Conservation (phyloP, 192 early-diverging fungal genomes). For the Phlyctochytrium arcticum region DNA sequence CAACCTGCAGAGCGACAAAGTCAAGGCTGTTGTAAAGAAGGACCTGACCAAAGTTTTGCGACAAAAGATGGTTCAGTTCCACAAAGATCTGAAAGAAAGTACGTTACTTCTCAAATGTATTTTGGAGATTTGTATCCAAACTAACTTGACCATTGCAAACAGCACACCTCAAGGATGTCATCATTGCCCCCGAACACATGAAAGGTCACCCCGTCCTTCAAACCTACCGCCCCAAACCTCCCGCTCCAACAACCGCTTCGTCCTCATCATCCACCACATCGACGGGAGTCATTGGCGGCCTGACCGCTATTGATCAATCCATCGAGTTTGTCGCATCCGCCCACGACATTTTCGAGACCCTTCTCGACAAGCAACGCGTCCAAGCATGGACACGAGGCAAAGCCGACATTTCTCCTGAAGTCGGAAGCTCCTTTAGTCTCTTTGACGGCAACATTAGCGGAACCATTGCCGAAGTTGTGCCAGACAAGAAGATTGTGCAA, state of each 20-base stretch:
- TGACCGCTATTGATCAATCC: constrained; percentile 63
- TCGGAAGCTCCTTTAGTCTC: constrained; percentile 63
- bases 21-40: constrained; percentile 70
- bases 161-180: constrained; percentile 78
- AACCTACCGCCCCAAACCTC: constrained; percentile 49
- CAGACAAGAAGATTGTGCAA: constrained; percentile 73
- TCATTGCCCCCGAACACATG: constrained; percentile 66
- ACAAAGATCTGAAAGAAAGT: constrained; percentile 68
- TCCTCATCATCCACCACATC: constrained; percentile 6
- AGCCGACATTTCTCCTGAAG: constrained; percentile 58
- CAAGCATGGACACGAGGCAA: constrained; percentile 74
- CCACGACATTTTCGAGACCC: constrained; percentile 70
- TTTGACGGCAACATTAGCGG: constrained; percentile 91
- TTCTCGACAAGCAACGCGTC: constrained; percentile 73
- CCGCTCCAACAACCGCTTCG: constrained; percentile 22
- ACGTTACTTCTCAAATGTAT: not conserved
- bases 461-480: constrained; percentile 58
- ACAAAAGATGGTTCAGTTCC: constrained; percentile 59
- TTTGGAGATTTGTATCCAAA: not conserved
- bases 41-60: constrained; percentile 57
- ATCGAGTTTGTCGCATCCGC: constrained; percentile 83
- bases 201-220: constrained; percentile 45
- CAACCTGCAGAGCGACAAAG: constrained; percentile 42
- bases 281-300: constrained; percentile 24
- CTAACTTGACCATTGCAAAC: not conserved